Conservation (phyloP, 148 eudicot genomes). For the Oxyria digyna region DNA sequence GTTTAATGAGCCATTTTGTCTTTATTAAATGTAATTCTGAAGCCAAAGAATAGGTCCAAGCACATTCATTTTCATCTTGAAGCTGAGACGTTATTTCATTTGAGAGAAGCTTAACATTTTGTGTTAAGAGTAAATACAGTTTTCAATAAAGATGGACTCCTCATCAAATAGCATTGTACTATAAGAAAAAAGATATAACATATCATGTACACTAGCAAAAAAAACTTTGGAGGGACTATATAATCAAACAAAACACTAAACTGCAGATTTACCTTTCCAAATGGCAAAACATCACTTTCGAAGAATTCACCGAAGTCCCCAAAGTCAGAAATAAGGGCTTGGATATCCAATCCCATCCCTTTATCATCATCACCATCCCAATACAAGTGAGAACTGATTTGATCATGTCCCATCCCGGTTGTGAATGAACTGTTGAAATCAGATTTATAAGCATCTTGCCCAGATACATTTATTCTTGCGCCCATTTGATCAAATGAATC, state of each 20-base stretch:
- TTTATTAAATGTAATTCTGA: too few species aligned
- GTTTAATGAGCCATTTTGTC: too few species aligned
- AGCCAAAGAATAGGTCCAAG: not conserved
- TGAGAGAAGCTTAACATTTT: not conserved
- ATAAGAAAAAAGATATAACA: not conserved
- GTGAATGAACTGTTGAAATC: conserved; percentile 41
- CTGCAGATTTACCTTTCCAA: conserved; percentile 68
- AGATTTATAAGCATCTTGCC: conserved; percentile 32
- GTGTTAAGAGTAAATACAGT: not conserved
- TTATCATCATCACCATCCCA: conserved; percentile 81
- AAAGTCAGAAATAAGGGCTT: conserved; percentile 88
- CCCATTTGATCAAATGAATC: conserved; percentile 58
- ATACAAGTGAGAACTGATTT: conserved; percentile 55
- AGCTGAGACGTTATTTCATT: not conserved
- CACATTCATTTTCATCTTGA: not conserved
- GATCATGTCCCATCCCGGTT: conserved; percentile 51
- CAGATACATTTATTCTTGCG: conserved; percentile 31
- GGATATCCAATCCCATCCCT: conserved; percentile 73
- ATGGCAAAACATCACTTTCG: conserved; percentile 67
- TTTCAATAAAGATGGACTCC: not conserved
- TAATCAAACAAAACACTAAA: not conserved
- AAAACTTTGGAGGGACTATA: not conserved
- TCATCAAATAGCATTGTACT: not conserved
- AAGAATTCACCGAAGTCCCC: conserved; percentile 98
- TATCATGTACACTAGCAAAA: not conserved